phyloP scores from a whole-genome alignment of 2,329 filamentous ascomycete species.

The Nemania sp. region DNA sequence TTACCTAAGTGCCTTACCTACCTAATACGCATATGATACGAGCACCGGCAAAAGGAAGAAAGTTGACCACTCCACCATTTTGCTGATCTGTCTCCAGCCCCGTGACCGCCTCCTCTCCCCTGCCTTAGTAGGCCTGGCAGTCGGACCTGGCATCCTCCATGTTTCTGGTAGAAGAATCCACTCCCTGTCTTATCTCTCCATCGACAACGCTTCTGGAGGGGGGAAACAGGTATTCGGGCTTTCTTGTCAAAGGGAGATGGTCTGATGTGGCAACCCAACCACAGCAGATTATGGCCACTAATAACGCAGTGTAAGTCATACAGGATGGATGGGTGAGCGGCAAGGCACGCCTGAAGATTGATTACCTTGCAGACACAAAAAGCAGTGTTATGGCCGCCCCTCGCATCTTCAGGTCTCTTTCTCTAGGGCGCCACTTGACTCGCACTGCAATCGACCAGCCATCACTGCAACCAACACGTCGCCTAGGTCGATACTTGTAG shows the following conservation, averaged over 20 bases:
- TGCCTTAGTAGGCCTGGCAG: too few relatives aligned
- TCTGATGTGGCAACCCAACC: not conserved
- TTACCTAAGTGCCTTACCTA: too few relatives aligned
- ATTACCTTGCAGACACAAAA: conserved; percentile 3
- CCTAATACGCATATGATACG: conserved; percentile 19
- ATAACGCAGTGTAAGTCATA: not conserved
- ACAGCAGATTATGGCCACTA: not conserved
- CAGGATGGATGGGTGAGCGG: conserved; percentile 2
- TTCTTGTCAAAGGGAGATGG: too few relatives aligned
- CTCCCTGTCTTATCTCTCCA: not conserved
- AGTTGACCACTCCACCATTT: conserved; percentile 16
- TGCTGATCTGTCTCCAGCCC: conserved; percentile 20
- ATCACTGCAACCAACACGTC: too few relatives aligned
- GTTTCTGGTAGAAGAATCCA: not conserved
- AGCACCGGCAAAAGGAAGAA: conserved; percentile 15
- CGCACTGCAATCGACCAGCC: conserved; percentile 11
- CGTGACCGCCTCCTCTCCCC: conserved; percentile 23
- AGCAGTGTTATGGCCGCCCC: conserved; percentile 11
- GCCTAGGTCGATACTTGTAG: too few relatives aligned
- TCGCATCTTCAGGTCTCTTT: conserved; percentile 6
- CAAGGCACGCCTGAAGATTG: conserved; percentile 6
- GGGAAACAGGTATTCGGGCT: too few relatives aligned
- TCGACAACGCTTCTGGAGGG: too few relatives aligned
- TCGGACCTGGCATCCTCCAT: not conserved
- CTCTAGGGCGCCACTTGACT: conserved; percentile 1